Evolutionary conservation across 495 filamentous ascomycete species (phyloP), one percentile per base, ranked within the genome.

Genomic region (Tuber indicum): DNA sequence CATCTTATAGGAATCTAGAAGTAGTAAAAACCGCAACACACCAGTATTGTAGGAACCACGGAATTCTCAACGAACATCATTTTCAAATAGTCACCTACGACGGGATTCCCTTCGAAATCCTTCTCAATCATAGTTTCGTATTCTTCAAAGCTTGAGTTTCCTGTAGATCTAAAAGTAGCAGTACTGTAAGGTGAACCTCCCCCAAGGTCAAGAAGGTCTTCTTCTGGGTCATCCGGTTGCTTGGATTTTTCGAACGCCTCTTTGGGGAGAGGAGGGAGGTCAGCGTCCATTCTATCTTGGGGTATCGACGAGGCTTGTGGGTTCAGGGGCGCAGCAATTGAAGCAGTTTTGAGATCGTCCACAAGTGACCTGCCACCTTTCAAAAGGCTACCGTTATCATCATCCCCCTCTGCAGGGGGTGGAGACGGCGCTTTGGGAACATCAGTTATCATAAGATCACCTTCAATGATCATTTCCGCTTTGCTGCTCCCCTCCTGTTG

Each of bases 81-180:
- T 85, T 99, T 99, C 75, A 99, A 87, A 81, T 91, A 93, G 84
- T 99, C 96, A 23, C 96, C 96, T n/a, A 99, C 96, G 41, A 99
- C 95, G 14, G 94, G 93, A n/a, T 88, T 88, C 10, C 89, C 90
- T 81, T 92, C 90, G 41, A 87, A 84, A 77, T 93, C 91, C 44
- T 88, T 86, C 76, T 92, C 90, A 75, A 89, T 87, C 70, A 83
- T 79, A 23, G 79, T 74, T 36, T 81, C 79, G 52, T 83, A 83
- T 73, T 83, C 82, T 49, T 74, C 80, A 69, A 83, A 82, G 39
- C 79, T 83, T 17, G 82, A 81, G 72, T 83, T 83, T 41, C 78
- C 81, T 21, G 73, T 52, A 69, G 82, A 83, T 71, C 79, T 81
- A 32, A 83, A 77, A 70, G 79, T 83, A 76, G 70, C 45, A 75